phyloP scores from a whole-genome alignment of 371 early-diverging fungal species.

The Zychaea mexicana region DNA sequence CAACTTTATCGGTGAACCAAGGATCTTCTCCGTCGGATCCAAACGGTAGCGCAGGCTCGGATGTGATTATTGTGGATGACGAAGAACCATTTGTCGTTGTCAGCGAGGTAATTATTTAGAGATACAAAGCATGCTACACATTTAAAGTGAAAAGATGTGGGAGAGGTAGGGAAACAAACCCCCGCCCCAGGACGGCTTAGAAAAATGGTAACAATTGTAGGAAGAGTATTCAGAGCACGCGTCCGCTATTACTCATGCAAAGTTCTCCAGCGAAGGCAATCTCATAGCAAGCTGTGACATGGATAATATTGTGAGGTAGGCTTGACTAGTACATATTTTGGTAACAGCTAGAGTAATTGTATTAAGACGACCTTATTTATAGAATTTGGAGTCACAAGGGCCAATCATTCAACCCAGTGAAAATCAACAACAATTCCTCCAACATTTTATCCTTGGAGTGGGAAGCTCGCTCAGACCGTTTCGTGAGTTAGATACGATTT shows the following conservation, averaged over 20 bases:
- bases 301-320: slow-evolving; percentile 56
- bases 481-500: slow-evolving; percentile 27
- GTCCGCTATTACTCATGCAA: slow-evolving; percentile 63
- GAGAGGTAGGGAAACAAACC: too few relatives aligned
- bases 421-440: slow-evolving; percentile 47
- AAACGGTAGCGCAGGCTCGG: neutral
- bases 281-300: slow-evolving; percentile 69
- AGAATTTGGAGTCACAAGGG: slow-evolving; percentile 59
- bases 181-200: neutral
- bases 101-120: slow-evolving; percentile 32
- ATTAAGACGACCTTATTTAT: neutral
- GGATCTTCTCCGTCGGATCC: neutral
- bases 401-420: slow-evolving; percentile 49
- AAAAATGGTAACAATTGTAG: slow-evolving; percentile 19
- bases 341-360: neutral
- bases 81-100: slow-evolving; percentile 50
- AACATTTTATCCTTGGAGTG: slow-evolving; percentile 63
- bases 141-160: too few relatives aligned
- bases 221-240: slow-evolving; percentile 66
- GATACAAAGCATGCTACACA: neutral
- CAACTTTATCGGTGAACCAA: neutral
- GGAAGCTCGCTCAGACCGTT: slow-evolving; percentile 61
- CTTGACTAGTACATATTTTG: neutral
- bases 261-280: slow-evolving; percentile 61
- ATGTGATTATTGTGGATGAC: slow-evolving; percentile 6